Base-by-base conservation (phyloP, 1,284 basidiomycete genomes). In the Ustilago shanxiensis region DNA sequence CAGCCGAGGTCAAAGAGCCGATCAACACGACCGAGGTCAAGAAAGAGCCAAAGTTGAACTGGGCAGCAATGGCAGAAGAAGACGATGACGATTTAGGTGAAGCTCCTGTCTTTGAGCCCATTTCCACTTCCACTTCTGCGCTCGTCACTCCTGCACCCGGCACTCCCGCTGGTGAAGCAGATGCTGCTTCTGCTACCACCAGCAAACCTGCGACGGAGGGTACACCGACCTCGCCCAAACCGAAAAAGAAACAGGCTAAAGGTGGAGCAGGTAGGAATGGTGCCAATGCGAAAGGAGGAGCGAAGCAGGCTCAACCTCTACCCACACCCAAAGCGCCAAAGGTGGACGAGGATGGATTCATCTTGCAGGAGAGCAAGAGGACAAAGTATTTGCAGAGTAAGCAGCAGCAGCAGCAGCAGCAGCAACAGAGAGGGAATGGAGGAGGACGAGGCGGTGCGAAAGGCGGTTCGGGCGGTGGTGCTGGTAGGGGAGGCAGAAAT, bases 331-430 rank as follows among this genome's bases (percentile, higher is more conserved):
- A 64, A 41, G 49, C 45, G 22, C 72, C 72, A 2, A 70, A 70
- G 45, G 70, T 79, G 26, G 77, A 79, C 45, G 64, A 79, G 44
- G 77, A 79, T 50, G 77, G 77, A 22, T 79, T 79, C 41, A 76
- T 77, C 29, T 49, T 77, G 20, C 73, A 76, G 22, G 65, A 70
- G 44, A 79, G 70, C 50, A 79, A 79, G 57, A 59, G 65, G 57
- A 76, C 70, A 7, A 68, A 66, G 41, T 72, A 72, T 20, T 59
- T 75, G 44, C 72, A 75, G 31, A 63, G 70, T 50, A 75, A 72
- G 49, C 77, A 79, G 39, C 76, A 74, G 24, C 66, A 69, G 50
- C 61, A 64, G 37, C 68, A 67, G 44, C 62, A 69, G 51, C 66
- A 72, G 37, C 55, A 63, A 13, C 35, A 47, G 10, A 44, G 47